Evolutionary conservation across 169 alveolate genomes (phyloP).

Genomic region (Plasmodium coatneyi): DNA sequence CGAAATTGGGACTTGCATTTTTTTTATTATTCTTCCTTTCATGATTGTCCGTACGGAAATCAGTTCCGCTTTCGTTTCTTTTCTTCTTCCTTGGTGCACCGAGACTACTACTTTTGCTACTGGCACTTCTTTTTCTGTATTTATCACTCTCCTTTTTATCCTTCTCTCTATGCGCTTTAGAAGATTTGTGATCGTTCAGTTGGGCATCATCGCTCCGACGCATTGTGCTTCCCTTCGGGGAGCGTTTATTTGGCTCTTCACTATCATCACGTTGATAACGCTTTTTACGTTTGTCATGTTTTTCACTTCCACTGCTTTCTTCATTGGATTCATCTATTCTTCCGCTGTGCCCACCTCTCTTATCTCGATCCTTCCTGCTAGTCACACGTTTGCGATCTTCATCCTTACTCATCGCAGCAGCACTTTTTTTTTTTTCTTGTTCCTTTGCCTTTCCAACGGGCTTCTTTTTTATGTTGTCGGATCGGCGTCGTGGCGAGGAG

Average conservation of each 20-base stretch:
- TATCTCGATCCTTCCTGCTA: not conserved
- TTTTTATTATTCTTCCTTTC: not conserved
- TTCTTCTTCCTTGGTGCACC: conserved; percentile 2
- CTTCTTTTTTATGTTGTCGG: not conserved
- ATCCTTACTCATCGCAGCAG: not conserved
- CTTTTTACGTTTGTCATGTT: no score
- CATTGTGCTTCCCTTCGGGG: not conserved
- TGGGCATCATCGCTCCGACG: not conserved
- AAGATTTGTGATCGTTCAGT: not conserved
- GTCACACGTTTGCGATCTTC: not conserved
- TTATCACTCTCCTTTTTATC: not conserved
- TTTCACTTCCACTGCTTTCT: not conserved
- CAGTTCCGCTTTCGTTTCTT: not conserved
- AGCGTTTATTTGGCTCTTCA: not conserved
- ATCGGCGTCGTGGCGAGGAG: not conserved
- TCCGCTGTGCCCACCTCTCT: not conserved
- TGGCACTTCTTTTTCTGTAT: not conserved
- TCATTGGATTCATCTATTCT: not conserved
- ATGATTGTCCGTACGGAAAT: not conserved
- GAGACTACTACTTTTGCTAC: not conserved
- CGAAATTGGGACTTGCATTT: not conserved
- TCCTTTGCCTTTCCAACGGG: not conserved
- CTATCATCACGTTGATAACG: not conserved
- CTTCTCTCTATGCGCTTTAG: not conserved
- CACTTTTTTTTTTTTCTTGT: not conserved